A percentile compares a stretch with the other conserved stretches of the same genome.
phyloP scores from a whole-genome alignment of 2,329 filamentous ascomycete genomes.

The Botrytis deweyae region DNA sequence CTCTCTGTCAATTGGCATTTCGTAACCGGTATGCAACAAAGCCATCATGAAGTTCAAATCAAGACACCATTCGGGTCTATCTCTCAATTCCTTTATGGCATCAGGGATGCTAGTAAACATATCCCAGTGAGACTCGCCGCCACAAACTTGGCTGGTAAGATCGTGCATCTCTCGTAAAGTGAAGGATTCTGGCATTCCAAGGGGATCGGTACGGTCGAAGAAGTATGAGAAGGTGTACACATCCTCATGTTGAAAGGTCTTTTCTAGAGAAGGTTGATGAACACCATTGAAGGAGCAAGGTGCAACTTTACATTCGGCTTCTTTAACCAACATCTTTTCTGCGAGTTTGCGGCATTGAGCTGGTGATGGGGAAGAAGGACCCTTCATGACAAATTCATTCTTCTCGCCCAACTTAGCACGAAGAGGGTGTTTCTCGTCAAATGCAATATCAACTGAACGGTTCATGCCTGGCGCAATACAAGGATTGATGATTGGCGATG shows the following conservation, averaged over 20 bases:
- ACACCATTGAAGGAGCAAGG: constrained; percentile 99
- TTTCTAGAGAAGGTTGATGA: constrained; percentile 86
- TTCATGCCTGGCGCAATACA: constrained; percentile 82
- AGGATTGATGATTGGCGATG: constrained; percentile 72
- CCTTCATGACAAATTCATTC: constrained; percentile 80
- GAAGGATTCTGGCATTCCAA: constrained; percentile 98
- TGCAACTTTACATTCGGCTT: constrained; percentile 72
- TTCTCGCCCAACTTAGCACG: constrained; percentile 45
- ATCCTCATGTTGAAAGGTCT: constrained; percentile 89
- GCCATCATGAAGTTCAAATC: constrained; percentile 97
- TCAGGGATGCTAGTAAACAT: constrained; percentile 74
- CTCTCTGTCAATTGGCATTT: constrained; percentile 95
- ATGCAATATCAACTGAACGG: constrained; percentile 69
- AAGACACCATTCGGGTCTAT: constrained; percentile 85
- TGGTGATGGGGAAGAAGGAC: constrained; percentile 70
- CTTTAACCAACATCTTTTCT: constrained; percentile 89
- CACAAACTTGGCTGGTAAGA: constrained; percentile 80
- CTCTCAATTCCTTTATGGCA: constrained; percentile 76
- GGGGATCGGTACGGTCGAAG: constrained; percentile 87
- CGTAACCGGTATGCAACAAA: constrained; percentile 90
- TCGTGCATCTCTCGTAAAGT: constrained; percentile 88
- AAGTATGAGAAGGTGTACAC: constrained; percentile 98
- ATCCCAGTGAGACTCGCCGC: constrained; percentile 74
- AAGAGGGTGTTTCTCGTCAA: constrained; percentile 65
- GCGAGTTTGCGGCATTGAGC: constrained; percentile 88